These are phyloP conservation scores for Diaporthe aspalathi DNA, from an alignment of 2,329 filamentous ascomycete species.

Conservation along the genomic window DNA sequence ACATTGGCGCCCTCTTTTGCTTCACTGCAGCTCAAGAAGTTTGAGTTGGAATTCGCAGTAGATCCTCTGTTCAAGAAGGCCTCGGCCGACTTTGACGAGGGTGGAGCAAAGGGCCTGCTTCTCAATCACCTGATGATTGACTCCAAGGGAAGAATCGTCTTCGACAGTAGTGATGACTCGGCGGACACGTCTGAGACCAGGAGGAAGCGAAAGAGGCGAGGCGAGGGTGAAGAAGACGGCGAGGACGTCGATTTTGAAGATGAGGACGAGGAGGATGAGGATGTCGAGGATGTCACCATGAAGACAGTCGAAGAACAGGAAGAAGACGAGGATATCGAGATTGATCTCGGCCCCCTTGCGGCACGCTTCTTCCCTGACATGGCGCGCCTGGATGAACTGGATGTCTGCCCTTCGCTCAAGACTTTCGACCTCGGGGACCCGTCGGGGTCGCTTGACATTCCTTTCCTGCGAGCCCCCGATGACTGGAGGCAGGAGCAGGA, in stretches of 20 bases:
- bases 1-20: constrained; percentile 91
- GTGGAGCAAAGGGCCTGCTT: constrained; percentile 92
- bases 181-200: constrained; percentile 62
- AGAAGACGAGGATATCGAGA: constrained; percentile 73
- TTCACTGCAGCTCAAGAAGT: constrained; percentile 92
- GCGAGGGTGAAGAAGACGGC: constrained; percentile 49
- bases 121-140: constrained; percentile 98
- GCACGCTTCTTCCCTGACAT: constrained; percentile 89
- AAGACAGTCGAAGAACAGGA: constrained; percentile 59
- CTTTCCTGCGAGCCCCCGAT: constrained; percentile 89
- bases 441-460: constrained; percentile 86
- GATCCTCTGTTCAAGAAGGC: constrained; percentile 99
- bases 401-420: constrained; percentile 95
- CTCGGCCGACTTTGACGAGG: constrained; percentile 97
- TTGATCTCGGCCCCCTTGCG: constrained; percentile 81
- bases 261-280: constrained; percentile 50
- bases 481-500: constrained; percentile 82
- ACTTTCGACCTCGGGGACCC: constrained; percentile 91
- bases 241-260: constrained; percentile 55
- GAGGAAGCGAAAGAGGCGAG: constrained; percentile 49
- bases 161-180: constrained; percentile 94
- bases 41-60: constrained; percentile 95
- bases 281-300: constrained; percentile 49
- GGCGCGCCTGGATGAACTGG: constrained; percentile 80
- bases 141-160: constrained; percentile 90